These are phyloP conservation scores for Tagetes erecta DNA, from an alignment of 129 eudicot species.

Conservation along the genomic window DNA sequence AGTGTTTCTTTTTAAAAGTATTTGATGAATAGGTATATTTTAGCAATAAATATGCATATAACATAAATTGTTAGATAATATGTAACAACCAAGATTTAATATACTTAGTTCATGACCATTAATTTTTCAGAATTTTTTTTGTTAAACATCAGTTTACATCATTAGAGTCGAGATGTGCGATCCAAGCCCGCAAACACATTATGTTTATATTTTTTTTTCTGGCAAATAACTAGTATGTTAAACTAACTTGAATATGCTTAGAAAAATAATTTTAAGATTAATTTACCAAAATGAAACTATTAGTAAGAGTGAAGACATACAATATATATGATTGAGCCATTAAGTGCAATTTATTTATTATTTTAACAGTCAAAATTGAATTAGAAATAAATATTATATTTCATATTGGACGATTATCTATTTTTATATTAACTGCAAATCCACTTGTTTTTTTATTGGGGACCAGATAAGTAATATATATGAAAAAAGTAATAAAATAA, in stretches of 20 bases:
- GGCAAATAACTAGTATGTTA: background rate
- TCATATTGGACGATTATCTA: background rate
- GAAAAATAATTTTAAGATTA: background rate
- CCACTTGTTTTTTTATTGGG: slow-evolving; percentile 12
- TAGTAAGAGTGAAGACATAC: background rate
- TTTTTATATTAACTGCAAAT: slow-evolving; percentile 6
- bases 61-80: no score
- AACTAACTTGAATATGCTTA: background rate
- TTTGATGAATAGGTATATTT: no score
- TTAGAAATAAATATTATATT: background rate
- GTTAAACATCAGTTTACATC: background rate
- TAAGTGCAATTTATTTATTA: background rate
- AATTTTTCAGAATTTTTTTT: background rate
- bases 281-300: background rate
- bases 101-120: background rate
- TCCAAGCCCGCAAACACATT: background rate
- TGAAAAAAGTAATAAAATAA: background rate
- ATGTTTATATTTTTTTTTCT: background rate
- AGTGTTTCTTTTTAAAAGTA: no score
- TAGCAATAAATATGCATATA: no score
- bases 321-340: background rate
- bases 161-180: background rate
- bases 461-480: background rate
- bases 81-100: background rate
- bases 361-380: background rate